These are phyloP conservation scores for Phytopythium helicoides DNA, from an alignment of 352 stramenopile species.

Conservation along the genomic window DNA sequence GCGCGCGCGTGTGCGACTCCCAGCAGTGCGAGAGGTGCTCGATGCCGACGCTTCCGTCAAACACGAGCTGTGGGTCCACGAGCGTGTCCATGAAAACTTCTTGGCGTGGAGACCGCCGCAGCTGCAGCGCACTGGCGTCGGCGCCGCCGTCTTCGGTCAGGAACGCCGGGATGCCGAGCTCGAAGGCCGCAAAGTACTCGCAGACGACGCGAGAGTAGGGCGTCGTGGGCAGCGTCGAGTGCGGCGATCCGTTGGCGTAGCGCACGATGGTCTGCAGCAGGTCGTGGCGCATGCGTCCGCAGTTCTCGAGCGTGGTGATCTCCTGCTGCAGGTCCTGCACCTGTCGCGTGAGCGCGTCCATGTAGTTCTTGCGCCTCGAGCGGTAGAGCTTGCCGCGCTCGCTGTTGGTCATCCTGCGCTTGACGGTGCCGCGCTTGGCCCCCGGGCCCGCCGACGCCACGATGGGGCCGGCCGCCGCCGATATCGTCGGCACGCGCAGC, in stretches of 20 bases:
- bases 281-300: constrained; percentile 26
- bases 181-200: constrained; percentile 56
- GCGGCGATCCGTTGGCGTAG: constrained; percentile 16
- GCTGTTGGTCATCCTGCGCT: constrained; percentile 50
- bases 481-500: constrained; percentile 2
- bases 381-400: constrained; percentile 69
- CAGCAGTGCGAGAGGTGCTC: constrained; percentile 44
- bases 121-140: constrained; percentile 11
- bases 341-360: constrained; percentile 21
- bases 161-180: constrained; percentile 37
- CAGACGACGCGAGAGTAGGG: constrained; percentile 27
- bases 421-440: constrained; percentile 2
- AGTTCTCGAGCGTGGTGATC: constrained; percentile 34
- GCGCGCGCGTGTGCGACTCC: constrained; percentile 53
- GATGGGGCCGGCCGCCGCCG: constrained; percentile 2
- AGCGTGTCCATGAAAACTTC: constrained; percentile 32
- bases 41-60: constrained; percentile 40
- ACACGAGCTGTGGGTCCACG: constrained; percentile 35
- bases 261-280: constrained; percentile 16
- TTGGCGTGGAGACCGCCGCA: constrained; percentile 19
- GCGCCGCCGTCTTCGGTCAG: constrained; percentile 27
- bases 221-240: constrained; percentile 1
- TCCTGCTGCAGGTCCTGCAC: constrained; percentile 49
- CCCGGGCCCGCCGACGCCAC: not conserved
- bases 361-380: constrained; percentile 45